These are phyloP conservation scores for Puccinia sorghi DNA, from an alignment of 1,284 basidiomycete species.

Conservation along the genomic window DNA sequence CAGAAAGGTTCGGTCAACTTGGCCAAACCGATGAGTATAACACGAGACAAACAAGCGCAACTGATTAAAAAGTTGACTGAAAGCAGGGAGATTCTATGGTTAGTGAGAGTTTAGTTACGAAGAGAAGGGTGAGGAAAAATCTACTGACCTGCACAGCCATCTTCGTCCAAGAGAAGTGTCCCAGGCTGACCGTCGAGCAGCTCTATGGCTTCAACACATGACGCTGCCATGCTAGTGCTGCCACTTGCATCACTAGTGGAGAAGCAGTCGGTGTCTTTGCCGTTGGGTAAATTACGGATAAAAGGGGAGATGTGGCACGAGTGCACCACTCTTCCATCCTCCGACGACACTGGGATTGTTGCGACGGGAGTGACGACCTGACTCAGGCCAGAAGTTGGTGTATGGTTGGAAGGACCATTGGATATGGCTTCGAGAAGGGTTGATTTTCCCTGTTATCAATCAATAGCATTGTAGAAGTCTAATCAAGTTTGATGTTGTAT, in stretches of 20 bases:
- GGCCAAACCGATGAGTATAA: background rate
- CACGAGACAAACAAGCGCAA: background rate
- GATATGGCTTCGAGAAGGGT: conserved; percentile 48
- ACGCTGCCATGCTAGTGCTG: conserved; percentile 47
- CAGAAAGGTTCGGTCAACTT: background rate
- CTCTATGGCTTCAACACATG: conserved; percentile 41
- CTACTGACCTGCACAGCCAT: conserved; percentile 42
- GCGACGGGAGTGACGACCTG: conserved; percentile 22
- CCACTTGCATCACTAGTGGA: conserved; percentile 46
- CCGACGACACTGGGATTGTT: conserved; percentile 42
- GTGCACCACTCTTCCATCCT: conserved; percentile 42
- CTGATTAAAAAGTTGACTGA: conserved; percentile 45
- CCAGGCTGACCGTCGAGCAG: conserved; percentile 31
- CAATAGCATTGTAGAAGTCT: background rate
- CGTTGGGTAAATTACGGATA: conserved; percentile 44
- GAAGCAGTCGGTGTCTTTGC: conserved; percentile 43
- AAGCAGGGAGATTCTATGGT: background rate
- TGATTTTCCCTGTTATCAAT: conserved; percentile 32
- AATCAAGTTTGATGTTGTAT: background rate
- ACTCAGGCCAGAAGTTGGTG: conserved; percentile 43
- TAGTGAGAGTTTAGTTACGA: background rate
- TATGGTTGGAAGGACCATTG: conserved; percentile 46
- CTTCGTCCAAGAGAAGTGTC: conserved; percentile 41
- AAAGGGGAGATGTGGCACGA: conserved; percentile 44
- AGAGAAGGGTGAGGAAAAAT: background rate